A percentile compares a stretch with the other conserved stretches of the same genome.
These are phyloP conservation scores for Fusarium sp. DNA, from an alignment of 2,329 filamentous ascomycete genomes.

Conservation along the genomic window DNA sequence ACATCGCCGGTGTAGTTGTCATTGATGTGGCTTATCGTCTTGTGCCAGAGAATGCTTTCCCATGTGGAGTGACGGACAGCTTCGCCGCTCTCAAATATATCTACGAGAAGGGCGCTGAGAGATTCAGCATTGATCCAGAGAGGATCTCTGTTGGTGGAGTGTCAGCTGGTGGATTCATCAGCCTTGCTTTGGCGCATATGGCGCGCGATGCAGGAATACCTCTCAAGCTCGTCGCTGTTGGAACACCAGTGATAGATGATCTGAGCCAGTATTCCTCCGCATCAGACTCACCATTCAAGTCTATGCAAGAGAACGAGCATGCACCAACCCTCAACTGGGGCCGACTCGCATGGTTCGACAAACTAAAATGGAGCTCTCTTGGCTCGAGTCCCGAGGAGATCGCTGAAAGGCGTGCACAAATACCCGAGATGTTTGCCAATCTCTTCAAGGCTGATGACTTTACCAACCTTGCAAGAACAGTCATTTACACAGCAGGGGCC, in stretches of 20 bases:
- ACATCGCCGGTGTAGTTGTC: constrained; percentile 59
- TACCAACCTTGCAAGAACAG: constrained; percentile 3
- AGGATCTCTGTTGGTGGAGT: constrained; percentile 7
- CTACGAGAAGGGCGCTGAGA: constrained; percentile 10
- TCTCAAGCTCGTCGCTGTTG: constrained; percentile 15
- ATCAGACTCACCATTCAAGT: constrained; percentile 7
- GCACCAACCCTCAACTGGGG: constrained; percentile 19
- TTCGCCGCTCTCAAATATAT: constrained; percentile 17
- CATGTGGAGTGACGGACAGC: constrained; percentile 14
- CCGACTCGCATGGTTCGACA: constrained; percentile 14
- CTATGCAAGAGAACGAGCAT: constrained; percentile 13
- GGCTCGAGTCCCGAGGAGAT: not conserved
- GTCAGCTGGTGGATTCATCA: constrained; percentile 18
- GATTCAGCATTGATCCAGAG: constrained; percentile 2
- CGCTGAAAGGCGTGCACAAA: not conserved
- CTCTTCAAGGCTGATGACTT: constrained; percentile 10
- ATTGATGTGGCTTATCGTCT: constrained; percentile 54
- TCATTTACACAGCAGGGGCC: constrained; percentile 11
- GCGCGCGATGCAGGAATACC: constrained; percentile 7
- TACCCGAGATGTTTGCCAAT: constrained; percentile 7
- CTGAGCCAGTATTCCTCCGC: constrained; percentile 11
- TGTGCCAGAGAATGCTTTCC: constrained; percentile 10
- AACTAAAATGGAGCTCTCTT: constrained; percentile 19
- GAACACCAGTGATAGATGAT: constrained; percentile 18
- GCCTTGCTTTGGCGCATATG: constrained; percentile 12